Conservation (phyloP, 1,284 basidiomycete species). For the Apiotrichum laibachii region DNA sequence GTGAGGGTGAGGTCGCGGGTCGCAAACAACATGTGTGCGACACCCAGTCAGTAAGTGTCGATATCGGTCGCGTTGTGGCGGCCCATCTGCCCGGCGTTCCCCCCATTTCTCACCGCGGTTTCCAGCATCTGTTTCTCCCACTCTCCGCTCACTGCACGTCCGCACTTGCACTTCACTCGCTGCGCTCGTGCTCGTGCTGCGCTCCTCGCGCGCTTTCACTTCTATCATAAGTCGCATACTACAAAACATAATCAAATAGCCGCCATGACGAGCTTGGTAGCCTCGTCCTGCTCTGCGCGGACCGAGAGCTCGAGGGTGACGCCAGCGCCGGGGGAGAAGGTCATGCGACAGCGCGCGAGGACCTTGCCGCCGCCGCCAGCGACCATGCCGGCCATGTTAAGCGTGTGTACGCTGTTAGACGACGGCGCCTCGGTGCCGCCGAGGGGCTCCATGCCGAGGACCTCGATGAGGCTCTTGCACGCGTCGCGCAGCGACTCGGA, state of each 20-base stretch:
- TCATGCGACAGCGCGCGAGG: conserved; percentile 91
- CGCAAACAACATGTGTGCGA: no score
- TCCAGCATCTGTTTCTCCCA: no score
- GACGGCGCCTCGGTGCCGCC: conserved; percentile 81
- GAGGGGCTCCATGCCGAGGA: conserved; percentile 93
- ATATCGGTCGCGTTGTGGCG: no score
- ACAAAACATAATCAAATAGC: conserved; percentile 62
- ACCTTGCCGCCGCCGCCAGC: conserved; percentile 89
- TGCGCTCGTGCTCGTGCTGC: no score
- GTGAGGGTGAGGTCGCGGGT: no score
- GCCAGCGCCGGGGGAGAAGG: conserved; percentile 80
- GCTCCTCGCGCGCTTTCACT: not conserved
- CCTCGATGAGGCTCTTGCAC: conserved; percentile 50
- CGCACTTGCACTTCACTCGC: no score
- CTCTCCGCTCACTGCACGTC: no score
- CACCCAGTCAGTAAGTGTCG: no score
- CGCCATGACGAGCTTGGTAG: conserved; percentile 79
- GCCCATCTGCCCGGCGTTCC: no score
- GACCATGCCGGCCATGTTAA: conserved; percentile 87
- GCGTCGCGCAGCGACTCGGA: conserved; percentile 72
- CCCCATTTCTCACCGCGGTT: no score
- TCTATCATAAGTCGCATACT: conserved; percentile 3
- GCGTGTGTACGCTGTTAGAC: conserved; percentile 85
- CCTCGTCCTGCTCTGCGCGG: conserved; percentile 84
- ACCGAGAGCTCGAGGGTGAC: conserved; percentile 94